These are phyloP conservation scores for Rutstroemia sp. DNA, from an alignment of 2,329 filamentous ascomycete genomes.

Conservation along the genomic window DNA sequence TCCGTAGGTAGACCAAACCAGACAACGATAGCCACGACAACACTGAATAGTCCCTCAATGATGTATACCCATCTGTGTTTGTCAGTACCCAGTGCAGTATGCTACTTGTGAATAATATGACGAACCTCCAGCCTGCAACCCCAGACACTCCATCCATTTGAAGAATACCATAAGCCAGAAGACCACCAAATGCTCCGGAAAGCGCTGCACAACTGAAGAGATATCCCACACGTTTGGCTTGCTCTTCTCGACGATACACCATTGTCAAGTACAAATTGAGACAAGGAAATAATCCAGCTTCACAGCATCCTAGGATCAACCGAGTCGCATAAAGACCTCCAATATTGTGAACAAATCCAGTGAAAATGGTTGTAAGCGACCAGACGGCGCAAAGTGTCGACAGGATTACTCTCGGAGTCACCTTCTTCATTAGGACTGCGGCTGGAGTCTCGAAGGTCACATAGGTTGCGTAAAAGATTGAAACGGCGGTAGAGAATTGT, in stretches of 20 bases:
- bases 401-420: conserved; percentile 36
- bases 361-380: conserved; percentile 40
- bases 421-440: conserved; percentile 40
- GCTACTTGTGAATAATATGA: conserved; percentile 26
- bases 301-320: conserved; percentile 40
- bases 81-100: neutral
- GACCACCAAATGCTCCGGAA: conserved; percentile 43
- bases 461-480: conserved; percentile 46
- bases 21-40: conserved; percentile 36
- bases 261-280: conserved; percentile 43
- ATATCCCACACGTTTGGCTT: conserved; percentile 45
- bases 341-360: conserved; percentile 38
- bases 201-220: conserved; percentile 46
- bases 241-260: conserved; percentile 49
- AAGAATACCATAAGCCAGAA: conserved; percentile 44
- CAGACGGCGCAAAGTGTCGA: conserved; percentile 31
- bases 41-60: conserved; percentile 41
- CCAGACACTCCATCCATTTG: conserved; percentile 39
- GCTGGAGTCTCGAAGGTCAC: conserved; percentile 41
- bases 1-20: conserved; percentile 42
- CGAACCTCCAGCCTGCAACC: conserved; percentile 39
- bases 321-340: conserved; percentile 38
- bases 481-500: conserved; percentile 29
- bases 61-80: conserved; percentile 37
- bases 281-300: conserved; percentile 43